A percentile compares a stretch with the other conserved stretches of the same genome.
Conservation (phyloP, 2,329 filamentous ascomycete species). For the Clonostachys rhizophaga region DNA sequence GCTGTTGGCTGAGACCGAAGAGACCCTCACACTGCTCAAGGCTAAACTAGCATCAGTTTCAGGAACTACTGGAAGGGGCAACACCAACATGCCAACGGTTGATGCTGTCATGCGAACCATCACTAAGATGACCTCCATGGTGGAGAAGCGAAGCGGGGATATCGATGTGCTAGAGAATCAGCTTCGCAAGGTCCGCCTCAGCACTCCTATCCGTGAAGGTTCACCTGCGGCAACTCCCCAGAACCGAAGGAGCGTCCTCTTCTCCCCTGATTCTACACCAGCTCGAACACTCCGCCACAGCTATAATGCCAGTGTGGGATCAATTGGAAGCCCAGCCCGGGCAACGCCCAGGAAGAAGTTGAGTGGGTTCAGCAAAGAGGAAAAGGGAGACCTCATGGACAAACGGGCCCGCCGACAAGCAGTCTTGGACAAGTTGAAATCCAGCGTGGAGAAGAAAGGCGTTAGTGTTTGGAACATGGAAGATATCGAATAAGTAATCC, state of each 20-base stretch:
- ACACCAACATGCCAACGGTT: conserved; percentile 67
- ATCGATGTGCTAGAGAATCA: conserved; percentile 87
- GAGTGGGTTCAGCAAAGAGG: conserved; percentile 53
- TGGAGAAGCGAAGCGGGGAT: conserved; percentile 85
- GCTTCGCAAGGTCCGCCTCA: conserved; percentile 66
- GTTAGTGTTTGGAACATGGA: conserved; percentile 45
- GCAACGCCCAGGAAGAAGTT: conserved; percentile 55
- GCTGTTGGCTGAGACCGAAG: conserved; percentile 73
- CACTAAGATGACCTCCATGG: conserved; percentile 86
- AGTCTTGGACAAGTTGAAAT: conserved; percentile 46
- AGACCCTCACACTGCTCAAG: conserved; percentile 72
- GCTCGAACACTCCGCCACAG: conserved; percentile 35
- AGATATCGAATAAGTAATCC: conserved; percentile 31
- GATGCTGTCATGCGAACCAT: conserved; percentile 92
- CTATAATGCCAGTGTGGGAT: conserved; percentile 25
- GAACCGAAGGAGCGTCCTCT: conserved; percentile 25
- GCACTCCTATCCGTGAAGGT: conserved; percentile 34
- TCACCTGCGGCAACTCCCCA: conserved; percentile 34
- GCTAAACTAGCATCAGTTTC: conserved; percentile 65
- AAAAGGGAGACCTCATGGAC: conserved; percentile 51
- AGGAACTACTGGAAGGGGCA: conserved; percentile 38
- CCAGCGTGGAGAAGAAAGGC: conserved; percentile 42
- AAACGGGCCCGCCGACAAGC: conserved; percentile 48
- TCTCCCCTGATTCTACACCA: conserved; percentile 37
- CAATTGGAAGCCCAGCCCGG: conserved; percentile 30